phyloP scores from a whole-genome alignment of 139 green algal species.

The Coelastrella sp. region DNA sequence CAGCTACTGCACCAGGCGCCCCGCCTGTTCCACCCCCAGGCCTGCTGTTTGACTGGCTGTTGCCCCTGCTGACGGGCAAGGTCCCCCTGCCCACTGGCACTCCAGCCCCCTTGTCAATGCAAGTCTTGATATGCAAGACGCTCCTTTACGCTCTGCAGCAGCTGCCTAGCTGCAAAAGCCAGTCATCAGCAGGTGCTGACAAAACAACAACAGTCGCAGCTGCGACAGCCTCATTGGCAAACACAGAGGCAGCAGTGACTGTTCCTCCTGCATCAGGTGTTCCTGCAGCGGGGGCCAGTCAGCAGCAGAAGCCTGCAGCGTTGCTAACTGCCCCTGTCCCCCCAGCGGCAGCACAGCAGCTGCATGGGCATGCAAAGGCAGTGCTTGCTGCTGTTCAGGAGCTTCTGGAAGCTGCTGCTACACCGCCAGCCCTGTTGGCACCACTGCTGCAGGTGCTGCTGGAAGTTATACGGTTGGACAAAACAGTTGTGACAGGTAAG shows the following conservation, averaged over 20 bases:
- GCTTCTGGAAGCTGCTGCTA: conserved; percentile 21
- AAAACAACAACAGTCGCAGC: too few species aligned
- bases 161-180: conserved; percentile 15
- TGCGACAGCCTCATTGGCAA: not conserved
- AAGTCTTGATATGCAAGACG: conserved; percentile 26
- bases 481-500: conserved; percentile 15
- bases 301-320: not conserved
- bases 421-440: conserved; percentile 29
- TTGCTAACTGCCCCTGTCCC: conserved; percentile 5
- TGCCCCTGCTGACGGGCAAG: conserved; percentile 43
- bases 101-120: conserved; percentile 16
- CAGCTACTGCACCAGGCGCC: conserved; percentile 7
- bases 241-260: not conserved
- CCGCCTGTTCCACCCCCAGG: not conserved
- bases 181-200: not conserved
- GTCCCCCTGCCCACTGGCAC: conserved; percentile 22
- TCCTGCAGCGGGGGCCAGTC: not conserved
- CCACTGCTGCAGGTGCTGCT: conserved; percentile 49
- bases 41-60: conserved; percentile 52
- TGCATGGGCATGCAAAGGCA: not conserved
- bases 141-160: conserved; percentile 32
- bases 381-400: conserved; percentile 12
- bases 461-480: conserved; percentile 13
- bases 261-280: not conserved
- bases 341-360: conserved; percentile 10